phyloP scores from a whole-genome alignment of 495 filamentous ascomycete species.

The Podospora comata region DNA sequence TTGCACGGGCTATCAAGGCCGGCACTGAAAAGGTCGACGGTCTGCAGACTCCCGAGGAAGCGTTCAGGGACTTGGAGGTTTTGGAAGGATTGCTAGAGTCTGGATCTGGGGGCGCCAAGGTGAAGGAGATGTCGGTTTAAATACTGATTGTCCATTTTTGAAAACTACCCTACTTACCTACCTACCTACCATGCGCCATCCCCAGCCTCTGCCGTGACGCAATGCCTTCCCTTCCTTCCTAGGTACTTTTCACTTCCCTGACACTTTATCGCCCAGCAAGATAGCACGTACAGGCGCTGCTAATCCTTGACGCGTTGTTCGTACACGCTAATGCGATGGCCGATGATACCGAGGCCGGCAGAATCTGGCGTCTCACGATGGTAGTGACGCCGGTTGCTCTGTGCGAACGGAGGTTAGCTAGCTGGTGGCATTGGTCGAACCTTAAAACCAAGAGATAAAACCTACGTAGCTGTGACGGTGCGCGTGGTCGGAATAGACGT shows the following conservation, averaged over 20 bases:
- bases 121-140: slow-evolving; percentile 20
- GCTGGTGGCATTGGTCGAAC: too few species aligned
- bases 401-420: neutral
- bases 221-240: too few species aligned
- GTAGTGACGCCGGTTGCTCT: neutral
- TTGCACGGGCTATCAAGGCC: slow-evolving; percentile 52
- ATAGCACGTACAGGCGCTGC: slow-evolving; percentile 5
- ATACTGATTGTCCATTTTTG: neutral
- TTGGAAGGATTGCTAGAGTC: slow-evolving; percentile 61
- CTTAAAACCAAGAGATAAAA: neutral
- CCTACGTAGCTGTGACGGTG: neutral
- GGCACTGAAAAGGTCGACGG: slow-evolving; percentile 40
- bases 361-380: neutral
- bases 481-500: neutral
- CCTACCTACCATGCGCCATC: neutral
- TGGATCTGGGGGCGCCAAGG: slow-evolving; percentile 51
- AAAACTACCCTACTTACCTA: neutral
- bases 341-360: neutral
- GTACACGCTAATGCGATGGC: neutral
- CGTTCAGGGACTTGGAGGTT: slow-evolving; percentile 66
- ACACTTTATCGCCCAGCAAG: neutral
- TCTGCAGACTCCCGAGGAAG: slow-evolving; percentile 61
- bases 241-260: too few species aligned
- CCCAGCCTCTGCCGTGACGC: too few species aligned
- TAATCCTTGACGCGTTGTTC: neutral